Percentiles rank a stretch among this genome's conserved stretches.
phyloP scores from a whole-genome alignment of 2,329 filamentous ascomycete species.

The Colletotrichum filicis region DNA sequence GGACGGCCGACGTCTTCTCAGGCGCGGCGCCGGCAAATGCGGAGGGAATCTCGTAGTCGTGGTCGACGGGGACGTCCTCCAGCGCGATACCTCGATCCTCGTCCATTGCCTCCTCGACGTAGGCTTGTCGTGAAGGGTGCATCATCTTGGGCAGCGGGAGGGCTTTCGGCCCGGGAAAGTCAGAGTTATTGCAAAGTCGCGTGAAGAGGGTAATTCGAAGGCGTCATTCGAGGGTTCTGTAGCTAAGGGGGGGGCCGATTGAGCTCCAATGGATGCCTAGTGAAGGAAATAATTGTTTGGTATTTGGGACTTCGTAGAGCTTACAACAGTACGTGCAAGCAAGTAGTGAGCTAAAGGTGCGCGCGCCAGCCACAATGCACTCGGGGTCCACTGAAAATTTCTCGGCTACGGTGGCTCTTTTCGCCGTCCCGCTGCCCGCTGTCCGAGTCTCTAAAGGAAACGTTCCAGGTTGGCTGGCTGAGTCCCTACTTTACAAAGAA shows the following conservation, averaged over 20 bases:
- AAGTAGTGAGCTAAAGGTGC: neutral
- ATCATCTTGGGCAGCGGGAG: constrained; percentile 62
- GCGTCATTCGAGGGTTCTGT: neutral
- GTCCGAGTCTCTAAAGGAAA: no score
- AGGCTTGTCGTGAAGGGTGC: constrained; percentile 91
- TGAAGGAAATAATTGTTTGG: neutral
- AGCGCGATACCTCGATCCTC: constrained; percentile 56
- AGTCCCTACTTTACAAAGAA: no score
- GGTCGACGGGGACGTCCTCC: constrained; percentile 71
- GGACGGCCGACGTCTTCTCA: constrained; percentile 85
- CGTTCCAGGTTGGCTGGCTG: no score
- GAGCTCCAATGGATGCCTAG: constrained; percentile 15
- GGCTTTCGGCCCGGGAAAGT: neutral
- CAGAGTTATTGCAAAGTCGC: neutral
- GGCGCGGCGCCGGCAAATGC: constrained; percentile 74
- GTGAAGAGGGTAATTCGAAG: neutral
- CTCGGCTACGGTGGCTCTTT: constrained; percentile 41
- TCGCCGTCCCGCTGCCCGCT: constrained; percentile 36
- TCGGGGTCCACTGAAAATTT: constrained; percentile 37
- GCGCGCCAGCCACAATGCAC: neutral
- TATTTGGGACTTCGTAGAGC: neutral
- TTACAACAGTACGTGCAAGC: neutral
- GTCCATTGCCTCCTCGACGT: constrained; percentile 81
- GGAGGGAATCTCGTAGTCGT: constrained; percentile 84
- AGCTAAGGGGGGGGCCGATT: neutral